phyloP scores from a whole-genome alignment of 2,329 filamentous ascomycete genomes.

The Chaetomiaceae sp. region DNA sequence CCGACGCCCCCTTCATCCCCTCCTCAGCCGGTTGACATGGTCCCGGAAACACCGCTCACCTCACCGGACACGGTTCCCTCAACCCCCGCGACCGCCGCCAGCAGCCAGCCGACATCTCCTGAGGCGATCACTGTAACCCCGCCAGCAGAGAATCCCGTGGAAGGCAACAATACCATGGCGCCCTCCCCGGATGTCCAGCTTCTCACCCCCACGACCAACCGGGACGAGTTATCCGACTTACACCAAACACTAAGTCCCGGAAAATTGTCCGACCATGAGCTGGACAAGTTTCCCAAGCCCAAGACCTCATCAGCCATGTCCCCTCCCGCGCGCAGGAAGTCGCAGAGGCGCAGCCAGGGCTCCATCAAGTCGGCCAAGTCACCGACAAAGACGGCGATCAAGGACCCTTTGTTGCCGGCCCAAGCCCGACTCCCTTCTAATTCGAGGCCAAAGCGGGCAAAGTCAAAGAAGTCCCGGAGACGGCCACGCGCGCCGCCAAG shows the following conservation, averaged over 20 bases:
- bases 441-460: conserved; percentile 38
- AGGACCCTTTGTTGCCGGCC: conserved; percentile 19
- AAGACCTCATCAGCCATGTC: conserved; percentile 10
- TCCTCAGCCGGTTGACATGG: conserved; percentile 17
- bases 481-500: conserved; percentile 26
- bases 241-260: conserved; percentile 39
- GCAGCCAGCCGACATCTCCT: conserved; percentile 1
- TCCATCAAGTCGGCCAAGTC: conserved; percentile 25
- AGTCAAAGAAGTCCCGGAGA: conserved; percentile 37
- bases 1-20: conserved; percentile 21
- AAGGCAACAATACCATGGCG: not conserved
- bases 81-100: not conserved
- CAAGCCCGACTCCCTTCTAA: conserved; percentile 31
- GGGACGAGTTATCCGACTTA: conserved; percentile 48
- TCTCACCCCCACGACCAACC: conserved; percentile 45
- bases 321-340: conserved; percentile 20
- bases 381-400: conserved; percentile 25
- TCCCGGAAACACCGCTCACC: conserved; percentile 1
- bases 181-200: conserved; percentile 38
- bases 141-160: not conserved
- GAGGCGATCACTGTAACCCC: conserved; percentile 6
- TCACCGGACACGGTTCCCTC: conserved; percentile 3
- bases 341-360: conserved; percentile 24
- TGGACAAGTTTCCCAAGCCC: conserved; percentile 17
- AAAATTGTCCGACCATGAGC: conserved; percentile 23